These are phyloP conservation scores for Debaryomyces subglobosus DNA, from an alignment of 1,139 yeast species.

Conservation along the genomic window DNA sequence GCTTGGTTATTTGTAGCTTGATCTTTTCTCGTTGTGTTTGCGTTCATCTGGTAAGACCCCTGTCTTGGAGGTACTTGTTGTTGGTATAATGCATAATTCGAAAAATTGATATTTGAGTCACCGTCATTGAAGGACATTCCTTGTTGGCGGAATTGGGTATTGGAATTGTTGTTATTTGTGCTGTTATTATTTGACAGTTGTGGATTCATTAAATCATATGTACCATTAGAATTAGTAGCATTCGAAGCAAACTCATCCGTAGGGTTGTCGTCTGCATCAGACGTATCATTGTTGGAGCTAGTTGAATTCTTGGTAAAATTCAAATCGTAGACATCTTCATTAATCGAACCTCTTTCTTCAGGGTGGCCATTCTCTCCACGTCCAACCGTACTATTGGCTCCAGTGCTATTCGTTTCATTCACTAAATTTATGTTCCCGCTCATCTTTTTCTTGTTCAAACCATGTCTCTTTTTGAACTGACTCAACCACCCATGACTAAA, in stretches of 20 bases:
- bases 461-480: slow-evolving; percentile 62
- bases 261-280: slow-evolving; percentile 17
- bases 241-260: slow-evolving; percentile 15
- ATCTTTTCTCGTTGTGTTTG: neutral
- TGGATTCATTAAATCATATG: slow-evolving; percentile 31
- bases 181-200: slow-evolving; percentile 15
- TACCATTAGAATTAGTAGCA: slow-evolving; percentile 13
- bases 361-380: neutral
- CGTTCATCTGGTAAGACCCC: slow-evolving; percentile 8
- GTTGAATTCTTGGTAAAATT: slow-evolving; percentile 12
- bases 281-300: slow-evolving; percentile 10
- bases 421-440: slow-evolving; percentile 18
- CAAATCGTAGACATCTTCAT: slow-evolving; percentile 12
- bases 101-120: slow-evolving; percentile 19
- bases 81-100: slow-evolving; percentile 19
- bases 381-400: slow-evolving; percentile 3
- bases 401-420: slow-evolving; percentile 7
- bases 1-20: slow-evolving; percentile 7
- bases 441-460: slow-evolving; percentile 46
- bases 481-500: slow-evolving; percentile 66
- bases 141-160: slow-evolving; percentile 29
- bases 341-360: slow-evolving; percentile 5
- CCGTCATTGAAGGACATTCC: slow-evolving; percentile 30
- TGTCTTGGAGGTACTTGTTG: slow-evolving; percentile 11
- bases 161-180: slow-evolving; percentile 11